phyloP scores from a whole-genome alignment of 148 eudicot species.

The Dysphania ambrosioides region DNA sequence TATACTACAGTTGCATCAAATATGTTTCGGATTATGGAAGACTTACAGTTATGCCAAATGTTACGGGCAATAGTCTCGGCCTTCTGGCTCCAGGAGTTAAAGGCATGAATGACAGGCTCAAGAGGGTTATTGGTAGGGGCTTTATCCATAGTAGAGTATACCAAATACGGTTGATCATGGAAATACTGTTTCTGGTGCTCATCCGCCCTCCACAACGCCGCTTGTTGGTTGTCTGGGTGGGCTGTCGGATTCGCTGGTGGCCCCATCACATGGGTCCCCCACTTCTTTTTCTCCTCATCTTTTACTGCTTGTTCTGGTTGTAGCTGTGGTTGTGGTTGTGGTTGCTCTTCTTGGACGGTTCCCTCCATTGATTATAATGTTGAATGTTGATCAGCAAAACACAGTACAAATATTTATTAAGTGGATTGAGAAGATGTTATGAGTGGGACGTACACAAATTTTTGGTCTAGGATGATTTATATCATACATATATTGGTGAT shows the following conservation, averaged over 20 bases:
- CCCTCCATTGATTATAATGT: background rate
- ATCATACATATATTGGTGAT: no score
- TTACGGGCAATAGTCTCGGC: slow-evolving; percentile 52
- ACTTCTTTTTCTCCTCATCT: slow-evolving; percentile 38
- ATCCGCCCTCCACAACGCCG: slow-evolving; percentile 55
- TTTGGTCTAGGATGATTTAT: background rate
- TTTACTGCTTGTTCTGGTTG: background rate
- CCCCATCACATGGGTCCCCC: slow-evolving; percentile 76
- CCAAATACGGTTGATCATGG: slow-evolving; percentile 52
- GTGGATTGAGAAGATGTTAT: background rate
- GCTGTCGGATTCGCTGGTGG: slow-evolving; percentile 50
- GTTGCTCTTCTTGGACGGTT: background rate
- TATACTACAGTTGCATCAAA: background rate
- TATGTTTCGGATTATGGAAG: background rate
- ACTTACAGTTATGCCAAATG: slow-evolving; percentile 60
- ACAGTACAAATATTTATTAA: background rate
- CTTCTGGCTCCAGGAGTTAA: slow-evolving; percentile 54
- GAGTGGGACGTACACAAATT: background rate
- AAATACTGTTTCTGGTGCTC: slow-evolving; percentile 34
- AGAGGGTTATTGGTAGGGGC: slow-evolving; percentile 54
- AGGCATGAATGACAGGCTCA: slow-evolving; percentile 42
- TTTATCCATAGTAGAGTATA: slow-evolving; percentile 46
- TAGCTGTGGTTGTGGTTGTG: background rate
- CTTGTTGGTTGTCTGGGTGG: slow-evolving; percentile 64
- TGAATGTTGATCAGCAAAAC: background rate